Conservation (phyloP, 2,329 filamentous ascomycete genomes). For the Phyllosticta ampelicida region DNA sequence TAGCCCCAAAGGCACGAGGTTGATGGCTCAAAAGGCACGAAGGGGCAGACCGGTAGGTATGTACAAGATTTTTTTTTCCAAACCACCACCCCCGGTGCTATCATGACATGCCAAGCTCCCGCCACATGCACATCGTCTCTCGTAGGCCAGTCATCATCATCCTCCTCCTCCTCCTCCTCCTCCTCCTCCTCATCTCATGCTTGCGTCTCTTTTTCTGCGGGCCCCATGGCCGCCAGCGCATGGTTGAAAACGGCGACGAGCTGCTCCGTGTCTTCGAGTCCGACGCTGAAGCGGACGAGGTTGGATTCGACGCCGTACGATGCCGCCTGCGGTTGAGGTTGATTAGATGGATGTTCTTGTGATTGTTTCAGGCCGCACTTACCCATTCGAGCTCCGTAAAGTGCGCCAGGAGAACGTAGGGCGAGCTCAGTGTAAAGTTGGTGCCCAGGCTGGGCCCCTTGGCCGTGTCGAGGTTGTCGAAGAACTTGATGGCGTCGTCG, state of each 20-base stretch:
- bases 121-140: no score
- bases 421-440: conserved; percentile 86
- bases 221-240: conserved; percentile 53
- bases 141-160: not conserved
- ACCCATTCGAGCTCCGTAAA: conserved; percentile 87
- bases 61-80: no score
- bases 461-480: conserved; percentile 72
- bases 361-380: conserved; percentile 19
- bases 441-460: conserved; percentile 94
- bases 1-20: no score
- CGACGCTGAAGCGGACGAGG: conserved; percentile 78
- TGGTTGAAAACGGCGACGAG: conserved; percentile 53
- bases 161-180: no score
- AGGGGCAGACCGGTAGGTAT: no score
- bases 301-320: conserved; percentile 71
- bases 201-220: not conserved
- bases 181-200: not conserved
- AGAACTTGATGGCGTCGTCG: conserved; percentile 67
- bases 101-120: no score
- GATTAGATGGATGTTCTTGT: conserved; percentile 4
- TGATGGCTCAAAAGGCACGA: no score
- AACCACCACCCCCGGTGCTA: no score
- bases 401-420: conserved; percentile 86
- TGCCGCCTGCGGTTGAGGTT: conserved; percentile 41
- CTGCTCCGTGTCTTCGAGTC: conserved; percentile 65